Base-by-base conservation (phyloP, 306 rosid species). In the Vachellia collinsii region DNA sequence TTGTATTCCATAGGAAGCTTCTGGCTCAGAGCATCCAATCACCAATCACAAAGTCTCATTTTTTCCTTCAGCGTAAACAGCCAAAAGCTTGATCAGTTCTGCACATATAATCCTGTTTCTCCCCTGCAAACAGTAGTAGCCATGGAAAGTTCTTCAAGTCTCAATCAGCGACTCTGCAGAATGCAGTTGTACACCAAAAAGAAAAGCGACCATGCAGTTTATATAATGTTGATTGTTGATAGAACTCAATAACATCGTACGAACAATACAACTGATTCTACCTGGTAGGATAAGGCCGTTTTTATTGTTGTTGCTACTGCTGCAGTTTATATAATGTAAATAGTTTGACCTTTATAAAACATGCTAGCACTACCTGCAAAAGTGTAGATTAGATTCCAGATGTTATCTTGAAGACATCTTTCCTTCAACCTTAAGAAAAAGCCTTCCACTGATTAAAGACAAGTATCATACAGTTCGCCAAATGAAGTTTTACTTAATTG, bases 401-500 rank as follows among this genome's bases (percentile, higher is more conserved):
- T 56, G 69, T 37, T 56, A 61, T 59, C 61, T 29, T 72, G 67
- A 29, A 36, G 36, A 70, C 71, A 39, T 74, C 75, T 61, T 53
- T 75, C 56, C 85, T 72, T 74, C 72, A 77, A 70, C 54, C 37
- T 8, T 37, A 61, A 47, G 36, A 56, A 43, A 42, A 76, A 13
- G 56, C 47, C 80, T 76, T 72, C 63, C 80, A 23, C 42, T 23
- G 79, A 56, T 53, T 19, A 46, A 29, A 79, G 67, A 75, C 10
- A 42, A n/a, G 5, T 46, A 75, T 77, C 67, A 65, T 62, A 66
- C 20, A 4, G 44, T 74, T 36, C 5, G n/a, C 74, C 25, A 53
- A 34, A 48, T 36, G 74, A 29, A 23, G 48, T 83, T 81, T 19
- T 11, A 56, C 75, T 81, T 42, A 83, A 53, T 76, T 42, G 65